A percentile compares a stretch with the other conserved stretches of the same genome.
Conservation (phyloP, 768 basidiomycete species). For the Cystofilobasidium bisporidii region DNA sequence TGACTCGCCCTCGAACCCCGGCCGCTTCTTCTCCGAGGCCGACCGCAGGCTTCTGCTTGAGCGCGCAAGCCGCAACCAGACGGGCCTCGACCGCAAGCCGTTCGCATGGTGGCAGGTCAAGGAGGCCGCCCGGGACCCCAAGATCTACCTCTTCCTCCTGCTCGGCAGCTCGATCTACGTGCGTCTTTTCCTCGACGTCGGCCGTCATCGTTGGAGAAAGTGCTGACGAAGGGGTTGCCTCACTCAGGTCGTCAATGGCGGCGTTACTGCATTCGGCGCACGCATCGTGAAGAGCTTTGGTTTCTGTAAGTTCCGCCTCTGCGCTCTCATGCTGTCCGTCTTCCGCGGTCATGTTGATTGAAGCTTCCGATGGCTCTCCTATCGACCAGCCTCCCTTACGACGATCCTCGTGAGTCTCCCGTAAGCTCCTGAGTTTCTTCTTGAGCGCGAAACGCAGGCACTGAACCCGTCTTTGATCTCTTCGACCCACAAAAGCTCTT, state of each 20-base stretch:
- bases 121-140: constrained; percentile 38
- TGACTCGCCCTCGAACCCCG: constrained; percentile 34
- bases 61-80: constrained; percentile 32
- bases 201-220: not conserved
- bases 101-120: constrained; percentile 35
- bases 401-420: constrained; percentile 36
- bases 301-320: no score
- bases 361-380: no score
- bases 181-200: constrained; percentile 14
- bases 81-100: constrained; percentile 26
- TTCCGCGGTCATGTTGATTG: no score
- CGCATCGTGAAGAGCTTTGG: constrained; percentile 41
- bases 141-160: constrained; percentile 39
- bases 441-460: no score
- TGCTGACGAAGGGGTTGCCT: not conserved
- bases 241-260: constrained; percentile 6
- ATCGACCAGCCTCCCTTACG: constrained; percentile 33
- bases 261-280: constrained; percentile 40
- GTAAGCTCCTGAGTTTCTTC: no score
- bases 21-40: constrained; percentile 35
- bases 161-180: constrained; percentile 39
- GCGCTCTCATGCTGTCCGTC: no score
- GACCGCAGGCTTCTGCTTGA: constrained; percentile 34
- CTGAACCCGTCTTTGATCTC: no score
- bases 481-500: no score